Evolutionary conservation across 2,329 filamentous ascomycete genomes (phyloP), one percentile per base, ranked within the genome.

Genomic region (Paecilomyces variotii): DNA sequence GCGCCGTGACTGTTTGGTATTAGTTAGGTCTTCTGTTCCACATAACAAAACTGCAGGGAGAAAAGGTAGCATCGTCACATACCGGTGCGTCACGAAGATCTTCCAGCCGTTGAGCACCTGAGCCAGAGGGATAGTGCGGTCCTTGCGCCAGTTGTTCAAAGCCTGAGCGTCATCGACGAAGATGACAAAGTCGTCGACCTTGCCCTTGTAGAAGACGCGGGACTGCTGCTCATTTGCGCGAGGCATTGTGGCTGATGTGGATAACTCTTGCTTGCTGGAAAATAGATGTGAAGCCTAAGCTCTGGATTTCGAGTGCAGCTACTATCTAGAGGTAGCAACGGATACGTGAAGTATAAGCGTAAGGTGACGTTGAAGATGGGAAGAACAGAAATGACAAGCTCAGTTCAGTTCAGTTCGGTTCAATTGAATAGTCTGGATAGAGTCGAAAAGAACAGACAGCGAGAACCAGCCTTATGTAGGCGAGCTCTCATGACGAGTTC

Each of bases 21-120:
- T 45, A 45, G 39, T 45, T 32, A 32, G 19, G 19, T 19, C 7
- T 39, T 39, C 39, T 7, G 9, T 45, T 19, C 9, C 5, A 9
- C 19, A 45, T 19, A 19, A 19, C 7, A 6, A 45, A 19, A 9
- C 4, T 7, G n/a, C n/a, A 45, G 30, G 7, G 30, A 7, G 3
- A 7, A 19, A 45, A 45, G 14, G 32, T 19, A 24, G 39, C 39
- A 9, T 19, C 19, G 32, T 19, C 58, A 80, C 89, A 79, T 82
- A 97, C 92, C 87, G 89, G 80, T 95, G 89, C 35, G 91, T 96
- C 51, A 88, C 80, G 70, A 96, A 96, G 70, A 99, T 82, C 82
- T 96, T 90, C 82, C 90, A 97, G 6, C 88, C 83, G 59, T 87
- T 90, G 58, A 97, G 83, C 58, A 99, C 92, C 69, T 97, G 87